A percentile compares a stretch with the other conserved stretches of the same genome.
These are phyloP conservation scores for Paecilomyces fulvus DNA, from an alignment of 2,329 filamentous ascomycete genomes.

Conservation along the genomic window DNA sequence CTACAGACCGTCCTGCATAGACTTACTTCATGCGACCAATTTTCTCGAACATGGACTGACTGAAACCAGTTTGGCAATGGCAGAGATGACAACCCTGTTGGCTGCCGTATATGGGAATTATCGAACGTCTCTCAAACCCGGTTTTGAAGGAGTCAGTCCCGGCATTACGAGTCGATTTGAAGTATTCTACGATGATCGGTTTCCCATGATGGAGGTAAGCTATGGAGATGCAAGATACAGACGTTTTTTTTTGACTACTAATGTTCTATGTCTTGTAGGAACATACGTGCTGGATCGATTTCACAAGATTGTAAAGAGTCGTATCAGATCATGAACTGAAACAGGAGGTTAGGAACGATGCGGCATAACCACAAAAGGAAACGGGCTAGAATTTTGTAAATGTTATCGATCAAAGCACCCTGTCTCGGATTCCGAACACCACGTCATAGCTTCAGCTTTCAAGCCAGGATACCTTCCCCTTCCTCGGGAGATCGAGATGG, in stretches of 20 bases:
- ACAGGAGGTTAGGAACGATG: not conserved
- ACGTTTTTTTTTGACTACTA: not conserved
- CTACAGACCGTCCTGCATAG: not conserved
- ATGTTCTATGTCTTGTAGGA: not conserved
- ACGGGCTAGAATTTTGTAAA: no score
- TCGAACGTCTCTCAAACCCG: conserved; percentile 22
- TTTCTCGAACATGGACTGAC: not conserved
- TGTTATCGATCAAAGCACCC: no score
- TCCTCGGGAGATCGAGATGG: no score
- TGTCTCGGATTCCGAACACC: no score
- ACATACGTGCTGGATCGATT: conserved; percentile 1
- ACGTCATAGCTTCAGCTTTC: no score
- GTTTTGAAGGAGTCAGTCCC: conserved; percentile 25
- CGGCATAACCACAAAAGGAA: not conserved
- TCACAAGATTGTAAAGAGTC: not conserved
- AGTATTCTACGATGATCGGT: conserved; percentile 30
- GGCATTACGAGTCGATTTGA: conserved; percentile 37
- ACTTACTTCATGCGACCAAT: not conserved
- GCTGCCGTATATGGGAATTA: conserved; percentile 40
- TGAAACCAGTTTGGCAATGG: conserved; percentile 38
- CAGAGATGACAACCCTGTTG: conserved; percentile 42
- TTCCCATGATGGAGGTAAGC: conserved; percentile 13
- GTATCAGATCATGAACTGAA: not conserved
- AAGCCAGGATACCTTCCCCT: no score
- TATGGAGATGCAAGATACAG: not conserved